Base-by-base conservation (phyloP, 495 filamentous ascomycete genomes). In the Talaromyces borbonicus region DNA sequence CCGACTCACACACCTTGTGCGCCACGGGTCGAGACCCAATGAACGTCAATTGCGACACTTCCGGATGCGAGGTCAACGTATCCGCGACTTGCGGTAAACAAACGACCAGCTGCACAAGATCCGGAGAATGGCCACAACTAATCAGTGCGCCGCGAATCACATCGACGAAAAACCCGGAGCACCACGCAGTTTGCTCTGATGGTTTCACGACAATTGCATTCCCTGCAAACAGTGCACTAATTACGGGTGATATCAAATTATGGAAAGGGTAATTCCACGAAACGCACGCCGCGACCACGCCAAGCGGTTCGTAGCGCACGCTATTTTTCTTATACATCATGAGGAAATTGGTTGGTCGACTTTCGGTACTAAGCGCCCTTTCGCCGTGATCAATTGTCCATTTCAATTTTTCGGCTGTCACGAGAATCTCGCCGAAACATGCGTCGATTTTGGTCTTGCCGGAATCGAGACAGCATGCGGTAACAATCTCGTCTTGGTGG, bases 221-320 rank as follows among this genome's bases (percentile, higher is more conserved):
- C 29, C 93, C 92, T n/a, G 87, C 75, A 61, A 96, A 96, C 32
- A 97, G 73, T 12, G 87, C 79, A 50, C 84, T 85, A 57, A 99
- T 93, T 38, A 95, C 77, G 0, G 92, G 92, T 2, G 83, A 84
- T 31, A 99, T 77, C 50, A 97, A 71, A 65, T 99, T 99, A 65
- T 99, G 92, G 61, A 96, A 94, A 36, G 90, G 77, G 54, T 76
- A 98, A 71, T 99, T 99, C 92, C 92, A 99, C 55, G 86, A 93
- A 27, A 97, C 86, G 37, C 87, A 81, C 12, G 93, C 92, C 14
- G 86, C 81, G 20, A 99, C 85, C 12, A 99, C 85, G 1, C 92
- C 93, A 18, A 97, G 69, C 12, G 92, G 90, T 60, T 99, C 92
- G 65, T 92, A 97, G 35, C 73, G 66, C 14, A 99, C 90, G 46